Conservation (phyloP, 1,139 yeast species). For the Sugiyamaella grinbergsii region DNA sequence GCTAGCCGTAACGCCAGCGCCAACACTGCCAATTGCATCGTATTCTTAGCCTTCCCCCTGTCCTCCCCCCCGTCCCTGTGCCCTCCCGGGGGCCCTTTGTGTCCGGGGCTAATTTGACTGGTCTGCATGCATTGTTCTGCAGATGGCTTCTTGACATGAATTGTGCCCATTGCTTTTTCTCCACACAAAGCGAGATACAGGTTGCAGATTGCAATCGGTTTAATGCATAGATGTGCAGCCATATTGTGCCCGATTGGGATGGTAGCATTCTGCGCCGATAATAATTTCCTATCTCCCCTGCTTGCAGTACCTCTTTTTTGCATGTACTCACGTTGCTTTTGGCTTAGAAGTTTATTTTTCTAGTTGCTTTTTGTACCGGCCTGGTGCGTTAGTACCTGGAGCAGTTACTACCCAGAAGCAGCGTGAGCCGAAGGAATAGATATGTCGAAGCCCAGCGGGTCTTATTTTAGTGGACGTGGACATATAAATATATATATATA, state of each 20-base stretch:
- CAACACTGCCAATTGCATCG: too few relatives aligned
- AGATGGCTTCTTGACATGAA: slow-evolving; percentile 11
- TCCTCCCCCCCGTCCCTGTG: neutral
- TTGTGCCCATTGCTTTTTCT: slow-evolving; percentile 2
- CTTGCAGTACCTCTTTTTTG: slow-evolving; percentile 8
- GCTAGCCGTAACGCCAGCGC: too few relatives aligned
- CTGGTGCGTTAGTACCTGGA: too few relatives aligned
- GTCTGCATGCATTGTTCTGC: slow-evolving; percentile 5
- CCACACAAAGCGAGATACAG: slow-evolving; percentile 19
- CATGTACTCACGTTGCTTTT: neutral
- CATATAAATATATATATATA: too few relatives aligned
- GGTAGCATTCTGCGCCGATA: slow-evolving; percentile 4
- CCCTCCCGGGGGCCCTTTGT: slow-evolving; percentile 1
- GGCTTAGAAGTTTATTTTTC: neutral
- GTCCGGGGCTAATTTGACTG: neutral
- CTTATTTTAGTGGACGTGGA: too few relatives aligned
- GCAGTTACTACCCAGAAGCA: too few relatives aligned
- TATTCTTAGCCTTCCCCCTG: neutral
- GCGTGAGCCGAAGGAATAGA: too few relatives aligned
- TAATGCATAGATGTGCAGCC: slow-evolving; percentile 19
- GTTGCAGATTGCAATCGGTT: slow-evolving; percentile 21
- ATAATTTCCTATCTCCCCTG: slow-evolving; percentile 16
- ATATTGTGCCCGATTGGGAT: slow-evolving; percentile 17
- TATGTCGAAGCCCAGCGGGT: too few relatives aligned
- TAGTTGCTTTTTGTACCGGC: neutral